Evolutionary conservation across 1,139 yeast genomes (phyloP).

Genomic region (Candida sp.): DNA sequence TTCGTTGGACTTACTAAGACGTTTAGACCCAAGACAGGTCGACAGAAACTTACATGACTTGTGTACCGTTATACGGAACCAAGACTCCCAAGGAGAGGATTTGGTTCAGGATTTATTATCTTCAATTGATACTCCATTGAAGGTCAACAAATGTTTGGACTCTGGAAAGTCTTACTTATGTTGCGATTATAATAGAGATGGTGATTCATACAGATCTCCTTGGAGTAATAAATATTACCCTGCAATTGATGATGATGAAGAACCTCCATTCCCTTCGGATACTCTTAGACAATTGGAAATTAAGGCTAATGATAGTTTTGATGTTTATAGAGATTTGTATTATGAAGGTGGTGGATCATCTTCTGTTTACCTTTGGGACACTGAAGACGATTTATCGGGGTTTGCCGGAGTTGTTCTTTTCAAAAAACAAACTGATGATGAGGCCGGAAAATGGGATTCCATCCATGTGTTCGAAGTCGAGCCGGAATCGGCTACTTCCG

Average conservation of each 20-base stretch:
- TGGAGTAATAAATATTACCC: slow-evolving; percentile 86
- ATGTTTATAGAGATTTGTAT: slow-evolving; percentile 87
- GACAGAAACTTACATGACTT: slow-evolving; percentile 59
- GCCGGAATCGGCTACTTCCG: slow-evolving; percentile 41
- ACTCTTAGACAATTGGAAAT: slow-evolving; percentile 71
- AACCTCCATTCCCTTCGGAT: slow-evolving; percentile 71
- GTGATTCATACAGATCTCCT: slow-evolving; percentile 90
- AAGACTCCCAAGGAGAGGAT: slow-evolving; percentile 30
- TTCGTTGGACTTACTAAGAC: slow-evolving; percentile 80
- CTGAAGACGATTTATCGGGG: slow-evolving; percentile 41
- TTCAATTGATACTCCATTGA: slow-evolving; percentile 84
- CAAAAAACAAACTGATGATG: slow-evolving; percentile 61
- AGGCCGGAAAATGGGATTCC: slow-evolving; percentile 79
- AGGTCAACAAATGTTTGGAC: slow-evolving; percentile 51
- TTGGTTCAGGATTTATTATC: slow-evolving; percentile 85
- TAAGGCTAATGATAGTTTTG: slow-evolving; percentile 87
- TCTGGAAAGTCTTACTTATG: slow-evolving; percentile 71
- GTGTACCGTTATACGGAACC: slow-evolving; percentile 68
- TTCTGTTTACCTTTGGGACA: slow-evolving; percentile 92
- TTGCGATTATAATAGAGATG: slow-evolving; percentile 95
- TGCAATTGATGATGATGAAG: slow-evolving; percentile 33
- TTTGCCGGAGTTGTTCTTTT: slow-evolving; percentile 93
- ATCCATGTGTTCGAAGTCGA: slow-evolving; percentile 88
- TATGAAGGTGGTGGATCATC: slow-evolving; percentile 89
- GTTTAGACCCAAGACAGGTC: slow-evolving; percentile 77